Evolutionary conservation across 257 asterid species (phyloP), one percentile per base, ranked within the genome.

Genomic region (Hygrophila difformis): DNA sequence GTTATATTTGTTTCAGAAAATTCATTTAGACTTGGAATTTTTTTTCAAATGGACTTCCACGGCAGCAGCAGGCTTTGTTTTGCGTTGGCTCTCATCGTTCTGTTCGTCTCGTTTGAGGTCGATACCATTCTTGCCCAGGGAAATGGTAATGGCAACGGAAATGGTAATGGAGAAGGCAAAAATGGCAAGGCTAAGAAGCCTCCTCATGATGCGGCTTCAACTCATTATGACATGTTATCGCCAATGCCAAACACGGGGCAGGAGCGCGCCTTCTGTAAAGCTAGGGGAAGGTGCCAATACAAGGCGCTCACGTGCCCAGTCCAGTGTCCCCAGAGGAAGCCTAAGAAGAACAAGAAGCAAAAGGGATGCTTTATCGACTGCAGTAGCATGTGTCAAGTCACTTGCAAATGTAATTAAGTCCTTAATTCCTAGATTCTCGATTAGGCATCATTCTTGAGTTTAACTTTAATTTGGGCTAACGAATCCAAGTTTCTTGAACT

Each of bases 281-380:
- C 74, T 5, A 54, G 39, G 20, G 77, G 79, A 0, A 63, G 56
- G 14, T 82, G 93, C 41, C 44, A 34, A 34, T 55, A 46, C 39
- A 63, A 24, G 55, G 63, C 68, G 1, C 82, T 82, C 18, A 70
- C 71, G 15, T 81, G 93, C 55, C 93, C 85, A 0, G 13, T 55
- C 2, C 57, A 81, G 46, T 81, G 88, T 61, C 64, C 78, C 1
- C 22, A 63, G 10, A 73, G 81, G 59, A 78, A 71, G 74, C 93
- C 88, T 16, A 61, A 52, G 56, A 57, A 78, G 60, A 72, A 82
- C 73, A 78, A 59, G 70, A 72, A 47, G 59, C 43, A 47, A 13
- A 82, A 75, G 57, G 93, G 85, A 18, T 82, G 93, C 62, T 78
- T 64, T 44, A 37, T 75, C 2, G 74, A 82, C 37, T 78, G 93